phyloP scores from a whole-genome alignment of 1,139 yeast genomes.

The Suhomyces chickasaworum region DNA sequence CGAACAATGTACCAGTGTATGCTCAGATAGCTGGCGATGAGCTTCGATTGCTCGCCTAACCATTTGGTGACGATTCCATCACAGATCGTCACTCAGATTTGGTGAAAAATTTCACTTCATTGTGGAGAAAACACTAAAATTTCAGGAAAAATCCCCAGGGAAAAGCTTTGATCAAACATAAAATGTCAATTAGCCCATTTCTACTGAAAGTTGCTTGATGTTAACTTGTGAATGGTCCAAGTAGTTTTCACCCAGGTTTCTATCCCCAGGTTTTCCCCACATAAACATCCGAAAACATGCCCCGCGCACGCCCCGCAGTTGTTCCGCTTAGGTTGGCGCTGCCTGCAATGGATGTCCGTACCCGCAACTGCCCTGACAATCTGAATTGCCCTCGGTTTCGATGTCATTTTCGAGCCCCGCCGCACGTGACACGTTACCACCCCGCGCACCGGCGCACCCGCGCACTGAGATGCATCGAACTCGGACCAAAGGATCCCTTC shows the following conservation, averaged over 20 bases:
- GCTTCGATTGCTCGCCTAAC: too few species aligned
- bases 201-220: background rate
- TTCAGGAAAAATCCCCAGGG: too few species aligned
- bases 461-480: constrained; percentile 1
- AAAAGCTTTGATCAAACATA: too few species aligned
- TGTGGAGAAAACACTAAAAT: too few species aligned
- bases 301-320: constrained; percentile 3
- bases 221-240: background rate
- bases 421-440: background rate
- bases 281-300: background rate
- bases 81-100: too few species aligned
- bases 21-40: too few species aligned
- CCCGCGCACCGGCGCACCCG: constrained; percentile 1
- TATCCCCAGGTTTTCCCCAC: constrained; percentile 1
- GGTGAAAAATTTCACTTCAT: too few species aligned
- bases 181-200: background rate
- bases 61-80: too few species aligned
- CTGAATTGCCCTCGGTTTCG: background rate
- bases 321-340: background rate
- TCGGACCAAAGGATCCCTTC: constrained; percentile 1
- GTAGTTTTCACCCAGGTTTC: background rate
- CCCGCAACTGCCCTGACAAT: background rate
- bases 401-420: background rate
- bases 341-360: background rate
- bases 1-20: too few species aligned